Base-by-base conservation (phyloP, 1,284 basidiomycete species). In the Pyrrhoderma noxium region DNA sequence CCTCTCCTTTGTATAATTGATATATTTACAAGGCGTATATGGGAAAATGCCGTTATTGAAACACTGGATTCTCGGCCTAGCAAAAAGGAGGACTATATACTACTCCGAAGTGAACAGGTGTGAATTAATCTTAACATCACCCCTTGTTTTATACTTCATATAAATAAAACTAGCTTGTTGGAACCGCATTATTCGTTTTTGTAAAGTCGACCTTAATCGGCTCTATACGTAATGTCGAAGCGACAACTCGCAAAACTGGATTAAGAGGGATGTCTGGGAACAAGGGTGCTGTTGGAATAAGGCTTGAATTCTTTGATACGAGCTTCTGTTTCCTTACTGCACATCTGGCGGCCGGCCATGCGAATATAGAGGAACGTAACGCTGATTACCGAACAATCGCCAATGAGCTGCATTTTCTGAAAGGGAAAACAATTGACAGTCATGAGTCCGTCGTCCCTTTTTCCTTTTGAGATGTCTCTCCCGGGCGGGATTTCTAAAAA, bases 261-360 rank as follows among this genome's bases (percentile, higher is more conserved):
- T 73, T 99, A 36, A 82, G 92, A 51, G 96, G 96, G 13, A 93
- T 99, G 80, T 93, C 91, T 3, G 96, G 96, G 19, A 99, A 99
- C 70, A 99, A 95, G 69, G 91, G 91, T 19, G 94, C 92, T 8
- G 90, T 96, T 5, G 93, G 87, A 2, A 89, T 99, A 58, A 84
- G 96, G 18, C 73, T 99, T 54, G 87, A 97, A 39, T 88, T 91
- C 59, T 79, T 87, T 60, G 93, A 96, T 63, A 89, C 93, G 4
- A 87, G 80, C 44, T 85, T 99, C 61, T 99, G 96, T 68, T 93
- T 99, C 69, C 71, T 99, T 60, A 97, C 95, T 0, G 90, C 91
- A 0, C 96, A 99, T 67, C 77, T 99, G 43, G 93, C 96, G 13
- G 94, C 96, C 4, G 96, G 96, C 2, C 93, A 95, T 61, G 65